phyloP scores from a whole-genome alignment of 495 filamentous ascomycete genomes.

The Trichoderma asperelloides region DNA sequence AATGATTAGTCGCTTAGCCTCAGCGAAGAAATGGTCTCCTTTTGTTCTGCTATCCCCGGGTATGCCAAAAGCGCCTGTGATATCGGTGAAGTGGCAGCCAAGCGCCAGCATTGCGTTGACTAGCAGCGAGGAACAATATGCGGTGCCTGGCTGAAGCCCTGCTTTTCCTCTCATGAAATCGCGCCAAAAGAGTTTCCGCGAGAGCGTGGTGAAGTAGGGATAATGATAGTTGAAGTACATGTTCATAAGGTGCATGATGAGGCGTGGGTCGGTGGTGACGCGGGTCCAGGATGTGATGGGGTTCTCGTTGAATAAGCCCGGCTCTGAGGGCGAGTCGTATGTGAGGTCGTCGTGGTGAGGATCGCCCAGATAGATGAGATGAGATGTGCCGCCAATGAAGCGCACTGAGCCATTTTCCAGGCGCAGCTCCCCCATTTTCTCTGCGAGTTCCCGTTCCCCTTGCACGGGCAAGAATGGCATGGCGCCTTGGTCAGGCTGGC shows the following conservation, averaged over 20 bases:
- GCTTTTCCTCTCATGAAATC: conserved; percentile 62
- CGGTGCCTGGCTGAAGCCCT: conserved; percentile 32
- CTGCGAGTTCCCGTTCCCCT: conserved; percentile 79
- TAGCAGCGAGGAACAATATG: conserved; percentile 81
- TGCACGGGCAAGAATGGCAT: conserved; percentile 41
- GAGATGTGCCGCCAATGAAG: conserved; percentile 91
- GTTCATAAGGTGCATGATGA: conserved; percentile 81
- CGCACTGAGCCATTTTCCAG: conserved; percentile 84
- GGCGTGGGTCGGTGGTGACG: conserved; percentile 68
- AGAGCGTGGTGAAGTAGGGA: conserved; percentile 88
- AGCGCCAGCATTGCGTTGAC: conserved; percentile 96
- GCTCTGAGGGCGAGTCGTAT: conserved; percentile 22
- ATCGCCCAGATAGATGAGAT: conserved; percentile 70
- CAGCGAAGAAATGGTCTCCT: conserved; percentile 93
- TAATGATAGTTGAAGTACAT: conserved; percentile 99
- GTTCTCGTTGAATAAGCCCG: conserved; percentile 41
- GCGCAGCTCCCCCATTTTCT: conserved; percentile 85
- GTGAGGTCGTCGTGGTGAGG: conserved; percentile 38
- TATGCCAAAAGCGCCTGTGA: conserved; percentile 57
- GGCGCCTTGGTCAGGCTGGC: conserved; percentile 28
- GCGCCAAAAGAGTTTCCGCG: conserved; percentile 78
- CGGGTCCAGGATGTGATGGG: conserved; percentile 77
- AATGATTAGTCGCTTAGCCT: conserved; percentile 81
- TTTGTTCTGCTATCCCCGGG: conserved; percentile 71
- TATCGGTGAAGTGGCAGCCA: conserved; percentile 90